Base-by-base conservation (phyloP, 2,329 filamentous ascomycete species). In the Beauveria australis region DNA sequence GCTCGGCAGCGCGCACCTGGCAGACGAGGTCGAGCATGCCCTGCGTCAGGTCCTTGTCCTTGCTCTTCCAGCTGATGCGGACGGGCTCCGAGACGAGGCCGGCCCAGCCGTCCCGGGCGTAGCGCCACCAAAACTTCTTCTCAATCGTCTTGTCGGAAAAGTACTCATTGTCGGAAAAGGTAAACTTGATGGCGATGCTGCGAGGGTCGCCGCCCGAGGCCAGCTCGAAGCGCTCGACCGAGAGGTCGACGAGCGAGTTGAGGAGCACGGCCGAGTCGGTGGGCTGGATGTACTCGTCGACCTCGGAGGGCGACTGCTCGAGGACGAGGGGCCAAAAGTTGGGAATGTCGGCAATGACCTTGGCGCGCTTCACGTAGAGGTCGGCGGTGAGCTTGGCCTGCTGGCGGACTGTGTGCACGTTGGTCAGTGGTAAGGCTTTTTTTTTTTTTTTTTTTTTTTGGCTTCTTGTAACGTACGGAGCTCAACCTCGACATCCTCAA, bases 291-390 rank as follows among this genome's bases (percentile, higher is more conserved):
- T 88, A 92, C 75, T 91, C 87, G 76, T 96, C 92, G 67, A 99
- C 83, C 64, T 96, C 91, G 52, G 83, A 81, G 2, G 92, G 92
- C 3, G 89, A 87, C 76, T 92, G 88, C 78, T 96, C 90, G 72
- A 97, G 82, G 61, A 97, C 92, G 62, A 95, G 84, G n/a, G 90
- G 81, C 94, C 94, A 97, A 84, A 97, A 99, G 78, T 90, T 86
- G 67, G 86, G 84, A 70, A 97, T 92, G 70, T 87, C 80, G 64
- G 82, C 75, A 65, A 94, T 79, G 65, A 91, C 75, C 67, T 84
- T 81, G 66, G 84, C 80, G 71, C 93, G 91, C 76, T 89, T 89
- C 68, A 83, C 80, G 79, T 91, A 96, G 63, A 96, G 82, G 49
- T 88, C 81, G 63, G 80, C 78, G 69, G 84, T 83, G 67, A 92